Evolutionary conservation across 1,284 basidiomycete species (phyloP), one percentile per base, ranked within the genome.

Genomic region (Amylostereum areolatum): DNA sequence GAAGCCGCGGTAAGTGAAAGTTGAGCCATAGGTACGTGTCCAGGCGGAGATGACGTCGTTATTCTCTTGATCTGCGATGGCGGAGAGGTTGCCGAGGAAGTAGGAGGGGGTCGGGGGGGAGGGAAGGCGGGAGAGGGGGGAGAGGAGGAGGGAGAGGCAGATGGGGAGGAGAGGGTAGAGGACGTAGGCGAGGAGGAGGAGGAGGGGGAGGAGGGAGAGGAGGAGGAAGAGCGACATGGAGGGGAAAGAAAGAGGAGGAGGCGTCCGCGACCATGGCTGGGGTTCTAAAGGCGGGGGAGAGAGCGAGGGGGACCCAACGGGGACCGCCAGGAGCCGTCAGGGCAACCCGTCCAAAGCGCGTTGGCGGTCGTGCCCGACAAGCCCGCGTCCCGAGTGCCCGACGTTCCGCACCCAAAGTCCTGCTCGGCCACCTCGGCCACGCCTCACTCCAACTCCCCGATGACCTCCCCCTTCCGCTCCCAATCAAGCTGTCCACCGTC

Each of bases 61-160:
- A 61, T 82, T 82, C 54, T 78, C 76, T 60, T 78, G 72, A 61
- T 81, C 71, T 53, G 79, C 74, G 66, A 82, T 72, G 54, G 74
- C 69, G 39, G 64, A 66, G 31, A 83, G 71, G 62, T 83, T 80
- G 5, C 81, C 81, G 56, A 74, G 66, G 61, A 82, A 70, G 59
- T 77, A 66, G 0, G 75, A 77, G 0, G 66, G 66, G 1, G 62
- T 63, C 0, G 64, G 61, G 1, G 73, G 73, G 0, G 68, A 66
- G 0, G 64, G 66, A 10, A 78, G 65, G 32, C 61, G 56, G 12
- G 65, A 66, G 10, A 75, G 61, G 2, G 72, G 65, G 0, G 72
- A 74, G 37, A 62, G 60, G 41, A 55, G 53, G 51, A 70, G 68
- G 9, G 66, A 55, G 48, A 65, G 10, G 52, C 73, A 48, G 25